These are phyloP conservation scores for Mucor circinelloides DNA, from an alignment of 371 early-diverging fungal species.

Conservation along the genomic window DNA sequence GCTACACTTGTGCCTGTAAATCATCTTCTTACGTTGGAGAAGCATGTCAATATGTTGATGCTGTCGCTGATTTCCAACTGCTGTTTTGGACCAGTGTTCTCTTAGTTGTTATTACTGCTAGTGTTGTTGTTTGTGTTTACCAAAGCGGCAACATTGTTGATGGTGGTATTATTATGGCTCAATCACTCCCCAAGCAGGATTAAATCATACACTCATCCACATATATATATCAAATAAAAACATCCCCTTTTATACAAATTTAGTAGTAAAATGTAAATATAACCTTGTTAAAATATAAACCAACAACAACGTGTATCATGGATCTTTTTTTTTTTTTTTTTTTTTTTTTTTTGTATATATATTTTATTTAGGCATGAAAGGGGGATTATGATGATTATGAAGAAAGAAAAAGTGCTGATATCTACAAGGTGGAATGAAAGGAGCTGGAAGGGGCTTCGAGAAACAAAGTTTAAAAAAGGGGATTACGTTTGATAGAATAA, in stretches of 20 bases:
- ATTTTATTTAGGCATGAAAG: not conserved
- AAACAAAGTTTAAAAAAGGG: not conserved
- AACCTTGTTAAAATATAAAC: not conserved
- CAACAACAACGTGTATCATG: not conserved
- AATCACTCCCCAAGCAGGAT: conserved; percentile 49
- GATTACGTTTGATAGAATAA: not conserved
- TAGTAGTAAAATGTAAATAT: conserved; percentile 2
- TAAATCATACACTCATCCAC: conserved; percentile 21
- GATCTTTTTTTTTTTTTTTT: not conserved
- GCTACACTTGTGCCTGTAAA: conserved; percentile 44
- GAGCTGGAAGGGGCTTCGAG: conserved; percentile 11
- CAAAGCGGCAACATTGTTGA: conserved; percentile 38
- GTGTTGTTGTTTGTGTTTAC: conserved; percentile 44
- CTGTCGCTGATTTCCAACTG: conserved; percentile 47
- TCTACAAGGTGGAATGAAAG: conserved; percentile 12
- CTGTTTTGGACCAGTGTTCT: conserved; percentile 51
- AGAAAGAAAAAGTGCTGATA: not conserved
- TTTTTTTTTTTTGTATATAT: too few relatives aligned
- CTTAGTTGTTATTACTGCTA: conserved; percentile 39
- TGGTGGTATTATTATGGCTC: conserved; percentile 41
- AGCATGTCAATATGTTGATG: conserved; percentile 40
- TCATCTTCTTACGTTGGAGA: conserved; percentile 32
- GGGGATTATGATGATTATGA: not conserved
- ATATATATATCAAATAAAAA: not conserved
- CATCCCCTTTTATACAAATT: not conserved